Evolutionary conservation across 495 filamentous ascomycete genomes (phyloP).

Genomic region (Neurospora intermedia): DNA sequence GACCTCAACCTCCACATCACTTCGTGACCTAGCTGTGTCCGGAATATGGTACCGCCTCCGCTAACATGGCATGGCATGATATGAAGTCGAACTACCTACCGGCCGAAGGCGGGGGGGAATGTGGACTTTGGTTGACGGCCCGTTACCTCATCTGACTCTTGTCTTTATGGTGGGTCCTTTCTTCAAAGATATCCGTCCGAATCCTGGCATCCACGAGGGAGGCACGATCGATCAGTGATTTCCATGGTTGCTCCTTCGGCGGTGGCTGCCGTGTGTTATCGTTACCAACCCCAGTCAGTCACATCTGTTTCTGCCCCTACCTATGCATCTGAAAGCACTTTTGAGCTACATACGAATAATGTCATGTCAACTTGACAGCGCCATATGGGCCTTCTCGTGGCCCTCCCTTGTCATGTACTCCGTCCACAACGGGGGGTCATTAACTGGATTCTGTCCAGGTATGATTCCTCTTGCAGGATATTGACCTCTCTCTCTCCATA

Average conservation of each 20-base stretch:
- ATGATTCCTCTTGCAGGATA: neutral
- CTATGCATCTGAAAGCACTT: neutral
- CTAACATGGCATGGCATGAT: neutral
- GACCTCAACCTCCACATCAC: neutral
- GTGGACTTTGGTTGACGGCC: neutral
- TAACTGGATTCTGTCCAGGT: neutral
- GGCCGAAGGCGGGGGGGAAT: neutral
- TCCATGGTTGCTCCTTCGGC: neutral
- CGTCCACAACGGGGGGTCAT: neutral
- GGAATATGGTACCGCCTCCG: neutral
- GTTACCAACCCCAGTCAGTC: neutral
- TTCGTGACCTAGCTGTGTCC: neutral
- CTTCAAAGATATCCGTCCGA: neutral
- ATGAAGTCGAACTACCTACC: neutral
- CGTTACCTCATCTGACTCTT: neutral
- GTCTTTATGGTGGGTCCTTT: neutral
- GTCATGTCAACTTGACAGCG: neutral
- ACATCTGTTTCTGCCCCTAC: neutral
- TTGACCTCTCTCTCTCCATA: neutral
- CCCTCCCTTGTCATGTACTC: neutral
- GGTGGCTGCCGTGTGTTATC: neutral
- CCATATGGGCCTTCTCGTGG: neutral
- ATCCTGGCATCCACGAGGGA: neutral
- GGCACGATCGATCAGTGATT: neutral
- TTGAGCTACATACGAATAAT: neutral